These are phyloP conservation scores for Delonix regia DNA, from an alignment of 306 rosid species.

Conservation along the genomic window DNA sequence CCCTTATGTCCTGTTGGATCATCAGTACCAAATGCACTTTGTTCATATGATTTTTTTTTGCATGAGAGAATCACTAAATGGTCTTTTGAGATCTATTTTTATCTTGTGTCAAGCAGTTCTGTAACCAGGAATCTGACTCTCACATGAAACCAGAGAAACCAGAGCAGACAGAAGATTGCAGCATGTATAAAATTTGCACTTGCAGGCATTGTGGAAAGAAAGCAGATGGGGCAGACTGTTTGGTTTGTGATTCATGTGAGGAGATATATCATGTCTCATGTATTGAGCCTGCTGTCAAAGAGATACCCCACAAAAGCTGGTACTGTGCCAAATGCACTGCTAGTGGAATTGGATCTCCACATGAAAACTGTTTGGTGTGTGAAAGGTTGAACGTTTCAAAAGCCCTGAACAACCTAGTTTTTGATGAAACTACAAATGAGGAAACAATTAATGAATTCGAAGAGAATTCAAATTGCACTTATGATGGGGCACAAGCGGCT, in stretches of 20 bases:
- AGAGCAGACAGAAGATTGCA: constrained; percentile 57
- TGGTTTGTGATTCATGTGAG: constrained; percentile 98
- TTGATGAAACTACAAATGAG: constrained; percentile 50
- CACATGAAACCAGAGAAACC: constrained; percentile 67
- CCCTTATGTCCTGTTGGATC: constrained; percentile 16
- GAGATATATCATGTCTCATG: constrained; percentile 87
- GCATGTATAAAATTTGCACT: constrained; percentile 48
- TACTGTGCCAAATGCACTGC: constrained; percentile 74
- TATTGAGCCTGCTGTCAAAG: constrained; percentile 80
- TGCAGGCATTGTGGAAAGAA: constrained; percentile 75
- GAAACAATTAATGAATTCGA: constrained; percentile 48
- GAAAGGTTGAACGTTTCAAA: constrained; percentile 60
- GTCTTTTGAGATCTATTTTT: constrained; percentile 37
- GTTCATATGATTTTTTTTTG: constrained; percentile 34
- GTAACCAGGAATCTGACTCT: constrained; percentile 53
- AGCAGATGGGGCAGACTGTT: constrained; percentile 74
- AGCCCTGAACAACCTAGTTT: constrained; percentile 42
- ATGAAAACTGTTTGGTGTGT: constrained; percentile 80
- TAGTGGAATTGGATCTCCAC: constrained; percentile 60
- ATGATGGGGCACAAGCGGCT: constrained; percentile 48
- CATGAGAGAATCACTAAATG: constrained; percentile 17
- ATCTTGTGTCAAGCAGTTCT: constrained; percentile 50
- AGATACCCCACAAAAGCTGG: constrained; percentile 87
- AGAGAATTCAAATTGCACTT: constrained; percentile 55
- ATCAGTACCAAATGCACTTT: constrained; percentile 31